phyloP scores from a whole-genome alignment of 108 stramenopile species.

The Pseudonitzschia multiseries region DNA sequence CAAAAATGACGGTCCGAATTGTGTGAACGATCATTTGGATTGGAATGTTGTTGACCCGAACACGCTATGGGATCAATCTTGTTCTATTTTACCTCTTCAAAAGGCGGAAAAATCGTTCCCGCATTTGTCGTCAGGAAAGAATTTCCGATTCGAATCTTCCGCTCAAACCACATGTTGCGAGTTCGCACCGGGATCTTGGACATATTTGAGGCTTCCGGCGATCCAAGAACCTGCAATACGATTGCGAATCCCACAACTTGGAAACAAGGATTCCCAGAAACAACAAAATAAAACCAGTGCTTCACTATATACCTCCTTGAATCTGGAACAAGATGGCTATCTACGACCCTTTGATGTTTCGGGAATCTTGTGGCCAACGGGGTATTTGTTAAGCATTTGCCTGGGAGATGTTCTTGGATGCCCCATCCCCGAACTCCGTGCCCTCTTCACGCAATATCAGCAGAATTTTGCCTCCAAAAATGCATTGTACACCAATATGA shows the following conservation, averaged over 20 bases:
- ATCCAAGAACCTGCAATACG: constrained; percentile 28
- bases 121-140: background rate
- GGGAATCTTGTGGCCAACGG: constrained; percentile 60
- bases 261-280: background rate
- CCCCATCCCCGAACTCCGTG: constrained; percentile 43
- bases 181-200: constrained; percentile 19
- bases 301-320: background rate
- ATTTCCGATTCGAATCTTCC: background rate
- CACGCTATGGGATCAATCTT: constrained; percentile 17
- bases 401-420: constrained; percentile 43
- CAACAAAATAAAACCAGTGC: background rate
- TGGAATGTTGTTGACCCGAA: constrained; percentile 9
- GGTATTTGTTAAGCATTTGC: constrained; percentile 60
- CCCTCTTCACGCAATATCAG: constrained; percentile 8
- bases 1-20: constrained; percentile 6
- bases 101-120: background rate
- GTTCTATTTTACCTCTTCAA: constrained; percentile 11
- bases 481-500: background rate
- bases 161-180: constrained; percentile 22
- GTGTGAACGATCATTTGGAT: background rate
- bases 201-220: constrained; percentile 31
- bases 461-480: background rate
- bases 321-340: constrained; percentile 60
- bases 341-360: constrained; percentile 54
- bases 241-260: constrained; percentile 8